Evolutionary conservation across 192 early-diverging fungal genomes (phyloP).

Genomic region (Backusella parvicylindrica): DNA sequence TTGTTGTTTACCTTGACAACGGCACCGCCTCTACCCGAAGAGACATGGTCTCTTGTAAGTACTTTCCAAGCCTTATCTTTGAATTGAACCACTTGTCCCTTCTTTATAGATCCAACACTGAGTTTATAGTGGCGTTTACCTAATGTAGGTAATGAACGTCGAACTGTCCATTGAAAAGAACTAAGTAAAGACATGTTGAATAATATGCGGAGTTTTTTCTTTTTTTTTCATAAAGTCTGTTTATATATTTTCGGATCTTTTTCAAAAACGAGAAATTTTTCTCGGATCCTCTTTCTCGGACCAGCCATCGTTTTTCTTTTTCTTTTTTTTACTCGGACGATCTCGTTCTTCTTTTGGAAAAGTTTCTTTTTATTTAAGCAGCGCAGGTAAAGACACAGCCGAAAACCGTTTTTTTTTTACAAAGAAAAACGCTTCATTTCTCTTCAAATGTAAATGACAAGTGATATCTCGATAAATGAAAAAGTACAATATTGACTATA

Average conservation of each 20-base stretch:
- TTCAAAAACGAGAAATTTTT: too few relatives aligned
- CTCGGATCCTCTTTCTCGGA: too few relatives aligned
- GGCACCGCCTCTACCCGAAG: slow-evolving; percentile 67
- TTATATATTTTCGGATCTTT: not conserved
- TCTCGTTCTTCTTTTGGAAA: too few relatives aligned
- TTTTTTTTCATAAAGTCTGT: not conserved
- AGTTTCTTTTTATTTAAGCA: too few relatives aligned
- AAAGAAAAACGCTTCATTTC: too few relatives aligned
- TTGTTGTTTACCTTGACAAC: slow-evolving; percentile 49
- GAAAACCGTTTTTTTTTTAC: too few relatives aligned
- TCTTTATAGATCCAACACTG: slow-evolving; percentile 51
- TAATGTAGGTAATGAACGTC: not conserved
- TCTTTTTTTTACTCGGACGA: too few relatives aligned
- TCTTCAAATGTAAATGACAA: too few relatives aligned
- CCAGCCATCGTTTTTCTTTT: too few relatives aligned
- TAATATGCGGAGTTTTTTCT: not conserved
- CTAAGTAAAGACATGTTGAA: not conserved
- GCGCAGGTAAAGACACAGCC: too few relatives aligned
- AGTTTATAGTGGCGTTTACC: slow-evolving; percentile 46
- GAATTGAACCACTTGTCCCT: slow-evolving; percentile 67
- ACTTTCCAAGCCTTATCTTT: slow-evolving; percentile 68
- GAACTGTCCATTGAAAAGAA: slow-evolving; percentile 13
- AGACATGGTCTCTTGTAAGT: slow-evolving; percentile 55
- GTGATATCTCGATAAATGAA: too few relatives aligned
- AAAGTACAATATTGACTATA: too few relatives aligned